These are phyloP conservation scores for Xylariaceae sp. DNA, from an alignment of 2,329 filamentous ascomycete species.

Conservation along the genomic window DNA sequence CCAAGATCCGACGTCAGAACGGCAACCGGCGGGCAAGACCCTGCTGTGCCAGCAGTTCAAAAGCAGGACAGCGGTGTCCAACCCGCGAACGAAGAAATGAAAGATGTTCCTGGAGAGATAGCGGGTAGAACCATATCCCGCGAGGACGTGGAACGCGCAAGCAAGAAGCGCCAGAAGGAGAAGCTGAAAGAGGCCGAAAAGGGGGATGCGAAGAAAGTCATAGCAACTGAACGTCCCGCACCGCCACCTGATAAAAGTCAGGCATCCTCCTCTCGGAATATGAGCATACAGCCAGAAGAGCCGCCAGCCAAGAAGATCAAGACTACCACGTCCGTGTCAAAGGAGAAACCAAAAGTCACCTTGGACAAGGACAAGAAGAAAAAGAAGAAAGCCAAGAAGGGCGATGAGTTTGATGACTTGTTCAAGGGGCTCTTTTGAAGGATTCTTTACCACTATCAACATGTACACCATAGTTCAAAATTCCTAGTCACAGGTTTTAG, in stretches of 20 bases:
- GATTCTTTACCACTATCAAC: too few relatives aligned
- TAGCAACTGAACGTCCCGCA: neutral
- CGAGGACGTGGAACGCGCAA: conserved; percentile 22
- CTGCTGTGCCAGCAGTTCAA: neutral
- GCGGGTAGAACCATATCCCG: conserved; percentile 25
- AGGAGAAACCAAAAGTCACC: conserved; percentile 5
- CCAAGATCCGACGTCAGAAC: neutral
- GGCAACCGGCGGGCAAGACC: neutral
- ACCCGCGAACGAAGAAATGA: neutral
- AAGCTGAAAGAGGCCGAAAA: neutral
- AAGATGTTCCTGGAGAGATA: neutral
- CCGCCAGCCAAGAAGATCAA: conserved; percentile 15
- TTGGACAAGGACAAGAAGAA: conserved; percentile 33
- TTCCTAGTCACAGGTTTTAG: neutral
- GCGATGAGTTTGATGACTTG: conserved; percentile 67
- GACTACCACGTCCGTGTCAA: neutral
- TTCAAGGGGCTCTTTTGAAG: conserved; percentile 55
- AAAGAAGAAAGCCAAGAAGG: conserved; percentile 54
- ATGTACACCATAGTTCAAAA: neutral
- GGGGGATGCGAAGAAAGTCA: neutral
- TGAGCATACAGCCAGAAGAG: neutral
- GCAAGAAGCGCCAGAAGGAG: neutral
- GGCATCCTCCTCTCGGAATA: neutral
- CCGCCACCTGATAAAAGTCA: neutral
- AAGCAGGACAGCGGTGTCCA: neutral